phyloP scores from a whole-genome alignment of 2,329 filamentous ascomycete genomes.

The Drechmeria coniospora region DNA sequence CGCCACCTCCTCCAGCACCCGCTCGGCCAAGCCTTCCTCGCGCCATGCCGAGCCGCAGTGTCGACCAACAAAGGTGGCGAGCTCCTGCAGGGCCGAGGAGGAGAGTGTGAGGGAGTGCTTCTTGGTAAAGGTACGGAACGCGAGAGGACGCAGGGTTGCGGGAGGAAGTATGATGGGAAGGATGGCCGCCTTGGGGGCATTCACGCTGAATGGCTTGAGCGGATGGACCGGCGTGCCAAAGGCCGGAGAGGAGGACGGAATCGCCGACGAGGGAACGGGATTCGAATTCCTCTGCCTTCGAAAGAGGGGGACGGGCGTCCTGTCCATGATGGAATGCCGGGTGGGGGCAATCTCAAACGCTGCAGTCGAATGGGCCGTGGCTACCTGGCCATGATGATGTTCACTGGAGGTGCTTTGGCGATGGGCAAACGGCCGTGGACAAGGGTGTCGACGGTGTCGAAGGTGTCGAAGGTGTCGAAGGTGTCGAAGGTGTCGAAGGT shows the following conservation, averaged over 20 bases:
- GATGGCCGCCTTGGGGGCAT: constrained; percentile 45
- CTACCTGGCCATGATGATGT: too few relatives aligned
- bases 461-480: too few relatives aligned
- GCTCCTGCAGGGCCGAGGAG: constrained; percentile 67
- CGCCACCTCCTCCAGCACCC: constrained; percentile 80
- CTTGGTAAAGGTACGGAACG: constrained; percentile 92
- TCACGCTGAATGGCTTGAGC: constrained; percentile 45
- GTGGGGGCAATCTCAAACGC: too few relatives aligned
- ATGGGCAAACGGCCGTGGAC: too few relatives aligned
- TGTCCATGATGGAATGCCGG: constrained; percentile 17
- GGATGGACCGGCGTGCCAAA: constrained; percentile 80
- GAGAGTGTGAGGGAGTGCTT: constrained; percentile 91
- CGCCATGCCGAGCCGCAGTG: constrained; percentile 95
- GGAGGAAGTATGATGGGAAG: constrained; percentile 82
- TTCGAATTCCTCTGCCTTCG: constrained; percentile 20
- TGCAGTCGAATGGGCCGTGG: too few relatives aligned
- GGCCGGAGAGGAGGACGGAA: constrained; percentile 79
- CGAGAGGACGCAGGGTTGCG: constrained; percentile 71
- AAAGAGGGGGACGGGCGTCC: constrained; percentile 22
- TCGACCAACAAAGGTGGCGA: constrained; percentile 80
- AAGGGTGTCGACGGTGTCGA: not conserved
- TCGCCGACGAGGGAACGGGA: constrained; percentile 34
- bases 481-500: too few relatives aligned
- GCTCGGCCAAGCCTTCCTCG: constrained; percentile 85
- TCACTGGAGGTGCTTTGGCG: too few relatives aligned